Conservation (phyloP, 495 filamentous ascomycete species). For the Daldinia loculata region DNA sequence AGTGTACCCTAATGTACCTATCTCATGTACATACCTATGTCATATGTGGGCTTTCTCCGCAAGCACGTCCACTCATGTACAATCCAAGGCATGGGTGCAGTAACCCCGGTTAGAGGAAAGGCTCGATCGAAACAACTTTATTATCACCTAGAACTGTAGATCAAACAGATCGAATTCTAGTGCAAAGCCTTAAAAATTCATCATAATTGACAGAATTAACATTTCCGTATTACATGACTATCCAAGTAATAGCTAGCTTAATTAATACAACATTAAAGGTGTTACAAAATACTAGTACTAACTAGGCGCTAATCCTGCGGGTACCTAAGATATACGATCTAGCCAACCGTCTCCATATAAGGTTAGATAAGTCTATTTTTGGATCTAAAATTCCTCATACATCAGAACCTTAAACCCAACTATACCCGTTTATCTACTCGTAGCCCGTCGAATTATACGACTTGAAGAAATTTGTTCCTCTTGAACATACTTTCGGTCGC, state of each 20-base stretch:
- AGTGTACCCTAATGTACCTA: neutral
- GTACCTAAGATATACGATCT: conserved; percentile 33
- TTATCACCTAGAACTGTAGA: conserved; percentile 17
- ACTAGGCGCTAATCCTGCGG: conserved; percentile 21
- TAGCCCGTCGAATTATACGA: conserved; percentile 3
- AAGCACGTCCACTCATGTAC: neutral
- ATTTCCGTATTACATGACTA: neutral
- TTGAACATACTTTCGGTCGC: neutral
- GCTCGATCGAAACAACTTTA: conserved; percentile 26
- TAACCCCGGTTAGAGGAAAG: neutral
- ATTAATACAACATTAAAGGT: neutral
- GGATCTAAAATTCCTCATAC: conserved; percentile 8
- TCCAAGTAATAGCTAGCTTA: neutral
- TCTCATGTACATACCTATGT: neutral
- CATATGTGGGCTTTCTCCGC: conserved; percentile 24
- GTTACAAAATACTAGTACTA: neutral
- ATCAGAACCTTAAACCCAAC: conserved; percentile 24
- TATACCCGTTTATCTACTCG: neutral
- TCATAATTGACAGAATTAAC: neutral
- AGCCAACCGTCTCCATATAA: conserved; percentile 21
- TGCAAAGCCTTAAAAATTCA: neutral
- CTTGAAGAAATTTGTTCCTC: neutral
- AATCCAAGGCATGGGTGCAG: neutral
- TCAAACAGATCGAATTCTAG: neutral
- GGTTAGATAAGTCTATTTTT: conserved; percentile 36